A percentile compares a stretch with the other conserved stretches of the same genome.
These are phyloP conservation scores for Pyricularia sp. DNA, from an alignment of 2,329 filamentous ascomycete genomes.

Conservation along the genomic window DNA sequence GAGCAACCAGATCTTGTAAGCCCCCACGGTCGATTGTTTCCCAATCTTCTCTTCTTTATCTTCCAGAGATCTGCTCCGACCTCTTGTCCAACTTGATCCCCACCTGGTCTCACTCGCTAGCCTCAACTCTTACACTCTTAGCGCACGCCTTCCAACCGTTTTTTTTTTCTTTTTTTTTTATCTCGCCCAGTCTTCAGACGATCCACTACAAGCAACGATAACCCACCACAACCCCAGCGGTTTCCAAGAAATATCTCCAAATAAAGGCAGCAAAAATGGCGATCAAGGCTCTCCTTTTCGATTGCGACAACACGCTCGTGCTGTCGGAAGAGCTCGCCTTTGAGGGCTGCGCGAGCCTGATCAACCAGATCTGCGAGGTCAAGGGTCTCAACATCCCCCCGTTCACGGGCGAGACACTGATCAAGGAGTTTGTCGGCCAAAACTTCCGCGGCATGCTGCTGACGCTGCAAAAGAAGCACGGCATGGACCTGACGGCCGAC, in stretches of 20 bases:
- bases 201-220: background rate
- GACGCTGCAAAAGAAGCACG: slow-evolving; percentile 65
- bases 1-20: no score
- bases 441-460: slow-evolving; percentile 91
- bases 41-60: background rate
- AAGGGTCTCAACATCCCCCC: slow-evolving; percentile 44
- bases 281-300: slow-evolving; percentile 66
- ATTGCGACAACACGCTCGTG: slow-evolving; percentile 87
- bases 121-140: background rate
- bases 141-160: background rate
- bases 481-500: slow-evolving; percentile 57
- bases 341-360: slow-evolving; percentile 79
- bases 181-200: background rate
- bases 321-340: slow-evolving; percentile 87
- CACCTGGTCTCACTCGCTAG: background rate
- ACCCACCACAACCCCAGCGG: background rate
- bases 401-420: slow-evolving; percentile 72
- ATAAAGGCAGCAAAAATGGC: background rate
- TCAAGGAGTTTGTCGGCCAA: slow-evolving; percentile 82
- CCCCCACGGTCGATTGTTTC: background rate
- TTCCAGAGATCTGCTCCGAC: background rate
- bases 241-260: background rate
- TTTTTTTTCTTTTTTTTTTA: no score
- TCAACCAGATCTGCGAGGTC: slow-evolving; percentile 74
- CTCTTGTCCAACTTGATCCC: background rate